Conservation (phyloP, 2,329 filamentous ascomycete species). For the Monosporascus sp. region DNA sequence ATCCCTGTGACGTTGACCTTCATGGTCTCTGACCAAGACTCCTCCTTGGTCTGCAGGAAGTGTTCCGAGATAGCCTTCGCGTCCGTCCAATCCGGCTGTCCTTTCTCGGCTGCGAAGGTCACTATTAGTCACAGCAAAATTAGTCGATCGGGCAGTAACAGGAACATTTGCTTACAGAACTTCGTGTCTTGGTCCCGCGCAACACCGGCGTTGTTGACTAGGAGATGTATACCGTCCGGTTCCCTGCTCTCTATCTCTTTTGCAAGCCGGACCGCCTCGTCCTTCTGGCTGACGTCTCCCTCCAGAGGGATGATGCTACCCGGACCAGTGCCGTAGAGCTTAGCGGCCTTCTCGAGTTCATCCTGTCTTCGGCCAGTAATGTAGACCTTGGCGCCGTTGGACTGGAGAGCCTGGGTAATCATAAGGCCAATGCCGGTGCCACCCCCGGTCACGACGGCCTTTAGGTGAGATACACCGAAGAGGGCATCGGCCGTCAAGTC, state of each 20-base stretch:
- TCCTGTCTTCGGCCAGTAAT: no score
- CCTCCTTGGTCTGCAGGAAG: conserved; percentile 40
- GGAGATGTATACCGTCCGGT: conserved; percentile 44
- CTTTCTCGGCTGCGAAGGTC: conserved; percentile 17
- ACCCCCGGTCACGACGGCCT: conserved; percentile 9
- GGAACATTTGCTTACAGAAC: conserved; percentile 27
- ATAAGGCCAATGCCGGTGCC: conserved; percentile 10
- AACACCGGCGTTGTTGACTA: conserved; percentile 48
- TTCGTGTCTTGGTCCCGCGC: conserved; percentile 46
- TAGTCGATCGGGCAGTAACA: no score
- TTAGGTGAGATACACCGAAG: conserved; percentile 5
- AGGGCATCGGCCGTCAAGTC: conserved; percentile 3
- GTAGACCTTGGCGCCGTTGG: no score
- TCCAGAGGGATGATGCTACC: conserved; percentile 3
- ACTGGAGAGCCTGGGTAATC: conserved; percentile 6
- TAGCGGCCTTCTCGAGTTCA: background rate
- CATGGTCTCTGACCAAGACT: conserved; percentile 43
- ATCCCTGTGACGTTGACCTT: conserved; percentile 43
- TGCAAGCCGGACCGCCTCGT: conserved; percentile 39
- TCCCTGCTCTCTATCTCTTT: conserved; percentile 47
- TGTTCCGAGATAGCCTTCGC: conserved; percentile 44
- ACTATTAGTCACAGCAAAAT: no score
- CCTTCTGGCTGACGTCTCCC: conserved; percentile 30
- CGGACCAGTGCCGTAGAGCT: conserved; percentile 4
- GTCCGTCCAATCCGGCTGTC: conserved; percentile 41